phyloP scores from a whole-genome alignment of 176 grass and related monocot genomes.

The Chrysopogon serrulatus region DNA sequence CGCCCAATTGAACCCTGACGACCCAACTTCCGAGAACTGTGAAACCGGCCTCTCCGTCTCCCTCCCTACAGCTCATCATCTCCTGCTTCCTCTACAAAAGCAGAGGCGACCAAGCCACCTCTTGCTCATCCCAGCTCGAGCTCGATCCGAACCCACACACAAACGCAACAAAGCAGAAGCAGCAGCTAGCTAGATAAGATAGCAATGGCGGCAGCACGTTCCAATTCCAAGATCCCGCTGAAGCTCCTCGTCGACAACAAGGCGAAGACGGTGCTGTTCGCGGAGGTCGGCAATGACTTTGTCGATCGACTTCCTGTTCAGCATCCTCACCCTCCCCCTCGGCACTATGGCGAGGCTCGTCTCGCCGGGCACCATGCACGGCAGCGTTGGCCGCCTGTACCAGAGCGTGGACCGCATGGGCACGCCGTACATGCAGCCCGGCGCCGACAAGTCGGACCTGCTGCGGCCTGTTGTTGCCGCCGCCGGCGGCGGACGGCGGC shows the following conservation, averaged over 20 bases:
- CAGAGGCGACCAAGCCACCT: no score
- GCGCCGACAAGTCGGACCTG: not conserved
- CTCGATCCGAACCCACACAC: no score
- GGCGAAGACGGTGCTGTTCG: slow-evolving; percentile 26
- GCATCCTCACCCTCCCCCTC: slow-evolving; percentile 27
- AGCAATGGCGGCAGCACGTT: no score
- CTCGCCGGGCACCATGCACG: slow-evolving; percentile 15
- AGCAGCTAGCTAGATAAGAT: no score
- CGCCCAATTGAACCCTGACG: no score
- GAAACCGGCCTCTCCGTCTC: no score
- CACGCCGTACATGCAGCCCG: slow-evolving; percentile 1
- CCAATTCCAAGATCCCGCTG: slow-evolving; percentile 2
- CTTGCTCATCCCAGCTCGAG: no score
- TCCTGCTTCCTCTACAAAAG: no score
- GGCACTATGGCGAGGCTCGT: slow-evolving; percentile 37
- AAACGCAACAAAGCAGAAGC: no score
- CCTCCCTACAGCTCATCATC: no score
- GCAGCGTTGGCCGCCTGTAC: slow-evolving; percentile 37
- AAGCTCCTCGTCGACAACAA: slow-evolving; percentile 40
- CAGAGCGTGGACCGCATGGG: slow-evolving; percentile 24
- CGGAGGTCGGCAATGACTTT: slow-evolving; percentile 44
- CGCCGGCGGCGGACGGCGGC: no score
- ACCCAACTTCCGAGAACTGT: no score
- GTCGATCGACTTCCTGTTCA: slow-evolving; percentile 49
- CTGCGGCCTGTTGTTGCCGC: slow-evolving; percentile 8